Evolutionary conservation across 176 grass and related monocot species (phyloP), one percentile per base, ranked within the genome.

Genomic region (Carex littledalei): DNA sequence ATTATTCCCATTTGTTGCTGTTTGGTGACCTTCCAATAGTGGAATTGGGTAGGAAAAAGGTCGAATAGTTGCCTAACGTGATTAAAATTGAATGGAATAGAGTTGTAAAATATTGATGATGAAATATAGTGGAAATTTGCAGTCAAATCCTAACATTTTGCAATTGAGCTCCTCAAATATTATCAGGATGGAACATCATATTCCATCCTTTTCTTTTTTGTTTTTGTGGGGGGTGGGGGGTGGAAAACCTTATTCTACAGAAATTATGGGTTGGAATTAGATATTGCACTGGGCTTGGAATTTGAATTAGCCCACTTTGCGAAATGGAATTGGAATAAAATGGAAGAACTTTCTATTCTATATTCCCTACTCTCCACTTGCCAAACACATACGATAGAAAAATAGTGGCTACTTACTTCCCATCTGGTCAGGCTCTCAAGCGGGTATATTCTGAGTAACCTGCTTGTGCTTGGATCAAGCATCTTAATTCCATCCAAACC

Each of bases 401-500:
- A 21, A 64, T 54, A 24, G 15, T 10, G 60, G 2, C 11, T 55
- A 88, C 95, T 90, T 89, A 99, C 96, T 84, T 99, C 96, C 83
- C 96, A 99, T 99, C 93, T 95, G 67, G 91, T 99, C 24, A 99
- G 84, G 22, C 83, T 94, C 69, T 99, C 96, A 78, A 99, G 96
- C 1, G 93, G 85, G 72, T 99, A 99, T 83, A 99, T 94, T 78
- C 93, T 94, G 81, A 99, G 31, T 59, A 88, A 94, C 70, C 96
- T 94, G 69, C 85, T 91, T 75, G 93, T 95, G 71, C 88, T 99
- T 61, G 93, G 90, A 90, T 99, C 96, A 64, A 99, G 96, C 96
- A 99, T 99, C 69, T 90, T 90, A 85, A 99, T 99, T 84, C 96
- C 96, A 95, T 99, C 96, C 88, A 98, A 88, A 83, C 96, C 96